Base-by-base conservation (phyloP, 2,329 filamentous ascomycete species). In the Whalleya microplaca region DNA sequence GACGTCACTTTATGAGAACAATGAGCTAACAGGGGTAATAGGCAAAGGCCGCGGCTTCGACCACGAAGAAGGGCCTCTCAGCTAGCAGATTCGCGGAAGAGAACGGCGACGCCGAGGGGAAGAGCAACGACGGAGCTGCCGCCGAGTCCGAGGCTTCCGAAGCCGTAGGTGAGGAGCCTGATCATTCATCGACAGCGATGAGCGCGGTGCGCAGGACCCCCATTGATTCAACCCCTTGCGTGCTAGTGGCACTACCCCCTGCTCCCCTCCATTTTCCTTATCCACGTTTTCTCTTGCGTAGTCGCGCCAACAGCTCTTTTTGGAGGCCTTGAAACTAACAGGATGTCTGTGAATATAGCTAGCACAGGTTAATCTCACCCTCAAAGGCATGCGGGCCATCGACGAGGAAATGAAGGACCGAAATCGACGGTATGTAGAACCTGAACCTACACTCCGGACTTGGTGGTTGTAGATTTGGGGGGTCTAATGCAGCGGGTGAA, bases 141-240 rank as follows among this genome's bases (percentile, higher is more conserved):
- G 67, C 63, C 51, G 68, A 69, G 44, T 66, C 64, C 59, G 71
- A 71, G 57, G 59, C 66, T 59, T 68, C 73, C 53, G 66, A 72
- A 68, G 76, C 76, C 71, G 80, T 81, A 83, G 84, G 81, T 83
- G 84, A 87, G 84, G 80, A 83, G 68, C 68, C 71, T 68, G 85
- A 88, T 71, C 77, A 84, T 77, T 84, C 84, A 73, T 87, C 85
- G 71, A 78, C 80, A 71, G 85, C 85, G 74, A 79, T 88, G 75
- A 84, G 85, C 77, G 84, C 82, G 84, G 85, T 88, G 82, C 80
- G 85, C 69, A 78, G 69, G 74, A 73, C 75, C 79, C 79, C 75
- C 74, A 72, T 72, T 73, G 69, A 37, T 16, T 16, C 67, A 71
- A 71, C 67, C 62, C n/a, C 57, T 55, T 63, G 45, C 53, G 67